These are phyloP conservation scores for Quercus rubra DNA, from an alignment of 306 rosid species.

Conservation along the genomic window DNA sequence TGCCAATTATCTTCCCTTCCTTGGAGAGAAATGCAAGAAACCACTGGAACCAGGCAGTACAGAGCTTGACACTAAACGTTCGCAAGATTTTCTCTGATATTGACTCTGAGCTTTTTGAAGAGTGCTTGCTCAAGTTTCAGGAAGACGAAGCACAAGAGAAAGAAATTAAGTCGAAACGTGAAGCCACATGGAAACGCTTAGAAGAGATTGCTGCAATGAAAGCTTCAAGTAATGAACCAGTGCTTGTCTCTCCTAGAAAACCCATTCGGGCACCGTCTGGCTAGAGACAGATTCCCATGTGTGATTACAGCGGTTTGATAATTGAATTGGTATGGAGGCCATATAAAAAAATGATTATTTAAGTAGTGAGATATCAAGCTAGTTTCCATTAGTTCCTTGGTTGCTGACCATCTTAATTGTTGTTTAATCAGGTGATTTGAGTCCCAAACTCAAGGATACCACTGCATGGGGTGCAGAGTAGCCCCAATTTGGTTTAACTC, in stretches of 20 bases:
- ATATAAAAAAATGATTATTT: conserved; percentile 14
- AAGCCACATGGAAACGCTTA: conserved; percentile 73
- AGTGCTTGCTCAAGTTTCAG: conserved; percentile 65
- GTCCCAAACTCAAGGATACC: conserved; percentile 24
- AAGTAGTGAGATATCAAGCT: conserved; percentile 19
- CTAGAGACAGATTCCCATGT: conserved; percentile 25
- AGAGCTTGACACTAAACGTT: conserved; percentile 78
- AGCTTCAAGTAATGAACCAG: conserved; percentile 65
- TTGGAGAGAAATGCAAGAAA: conserved; percentile 66
- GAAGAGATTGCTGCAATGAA: conserved; percentile 87
- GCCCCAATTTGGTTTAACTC: conserved; percentile 35
- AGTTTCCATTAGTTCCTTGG: conserved; percentile 22
- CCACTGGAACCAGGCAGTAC: conserved; percentile 97
- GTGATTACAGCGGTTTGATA: conserved; percentile 12
- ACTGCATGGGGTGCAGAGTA: conserved; percentile 26
- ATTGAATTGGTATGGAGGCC: conserved; percentile 18
- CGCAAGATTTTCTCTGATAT: conserved; percentile 75
- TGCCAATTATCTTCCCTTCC: conserved; percentile 85
- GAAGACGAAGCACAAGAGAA: conserved; percentile 67
- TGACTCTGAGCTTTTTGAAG: conserved; percentile 74
- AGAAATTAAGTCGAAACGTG: conserved; percentile 51
- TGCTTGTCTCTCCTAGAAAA: conserved; percentile 66
- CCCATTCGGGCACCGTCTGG: conserved; percentile 47
- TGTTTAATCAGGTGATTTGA: conserved; percentile 23
- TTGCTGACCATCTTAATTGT: not conserved